Conservation (phyloP, 306 rosid species). For the Arachis stenosperma region DNA sequence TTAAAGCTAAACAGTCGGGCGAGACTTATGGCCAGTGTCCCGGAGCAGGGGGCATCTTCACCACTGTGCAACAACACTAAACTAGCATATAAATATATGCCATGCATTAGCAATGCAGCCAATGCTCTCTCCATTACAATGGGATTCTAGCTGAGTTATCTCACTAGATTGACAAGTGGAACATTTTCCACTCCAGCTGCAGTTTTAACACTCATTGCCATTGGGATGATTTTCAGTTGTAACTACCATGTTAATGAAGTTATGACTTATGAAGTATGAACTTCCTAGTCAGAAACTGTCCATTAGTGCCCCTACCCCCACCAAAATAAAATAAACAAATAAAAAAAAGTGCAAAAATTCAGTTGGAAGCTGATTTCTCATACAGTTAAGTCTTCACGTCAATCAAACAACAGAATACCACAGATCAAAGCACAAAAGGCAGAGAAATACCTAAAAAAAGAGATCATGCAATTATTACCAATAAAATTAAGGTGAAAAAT, state of each 20-base stretch:
- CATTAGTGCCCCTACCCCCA: not conserved
- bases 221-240: conserved; percentile 1
- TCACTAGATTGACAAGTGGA: not conserved
- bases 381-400: conserved; percentile 17
- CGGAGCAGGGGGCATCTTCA: conserved; percentile 6
- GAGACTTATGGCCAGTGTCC: not conserved
- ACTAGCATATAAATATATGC: not conserved
- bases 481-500: not conserved
- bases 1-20: not conserved
- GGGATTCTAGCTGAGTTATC: conserved; percentile 2
- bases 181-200: not conserved
- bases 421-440: conserved; percentile 24
- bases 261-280: not conserved
- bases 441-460: conserved; percentile 2
- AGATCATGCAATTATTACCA: not conserved
- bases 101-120: not conserved
- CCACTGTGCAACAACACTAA: conserved; percentile 24
- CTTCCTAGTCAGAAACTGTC: not conserved
- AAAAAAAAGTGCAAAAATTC: not conserved
- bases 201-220: not conserved
- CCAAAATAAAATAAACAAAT: not conserved
- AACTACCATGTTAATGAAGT: not conserved
- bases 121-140: no score
- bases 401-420: conserved; percentile 22
- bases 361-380: not conserved